Evolutionary conservation across 495 filamentous ascomycete genomes (phyloP).

Genomic region (Parachaetomium inaequale): DNA sequence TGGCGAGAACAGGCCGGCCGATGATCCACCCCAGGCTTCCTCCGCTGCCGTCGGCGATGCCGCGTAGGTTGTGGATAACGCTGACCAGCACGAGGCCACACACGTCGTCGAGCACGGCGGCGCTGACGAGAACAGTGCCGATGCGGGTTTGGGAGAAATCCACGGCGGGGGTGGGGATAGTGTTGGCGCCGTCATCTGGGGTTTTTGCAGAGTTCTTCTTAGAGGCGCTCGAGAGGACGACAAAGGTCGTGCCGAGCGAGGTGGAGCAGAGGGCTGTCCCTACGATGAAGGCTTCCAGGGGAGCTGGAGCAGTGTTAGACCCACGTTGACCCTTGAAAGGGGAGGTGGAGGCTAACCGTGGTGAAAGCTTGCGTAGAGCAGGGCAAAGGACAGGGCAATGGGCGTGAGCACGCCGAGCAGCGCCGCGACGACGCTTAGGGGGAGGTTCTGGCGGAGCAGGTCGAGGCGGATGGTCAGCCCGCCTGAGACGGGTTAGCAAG

Average conservation of each 20-base stretch:
- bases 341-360: slow-evolving; percentile 15
- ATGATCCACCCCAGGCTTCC: slow-evolving; percentile 30
- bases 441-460: slow-evolving; percentile 56
- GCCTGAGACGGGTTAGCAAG: slow-evolving; percentile 33
- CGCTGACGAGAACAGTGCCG: slow-evolving; percentile 64
- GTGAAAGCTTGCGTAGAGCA: slow-evolving; percentile 36
- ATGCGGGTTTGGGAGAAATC: slow-evolving; percentile 57
- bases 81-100: slow-evolving; percentile 77
- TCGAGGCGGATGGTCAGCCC: slow-evolving; percentile 63
- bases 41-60: slow-evolving; percentile 13
- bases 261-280: slow-evolving; percentile 76
- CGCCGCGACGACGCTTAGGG: slow-evolving; percentile 58
- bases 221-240: slow-evolving; percentile 55
- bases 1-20: slow-evolving; percentile 28
- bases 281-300: slow-evolving; percentile 66
- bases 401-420: slow-evolving; percentile 61
- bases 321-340: background rate
- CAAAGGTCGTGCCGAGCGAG: slow-evolving; percentile 74
- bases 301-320: slow-evolving; percentile 35
- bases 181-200: slow-evolving; percentile 29
- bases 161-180: slow-evolving; percentile 56
- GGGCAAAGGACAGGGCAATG: slow-evolving; percentile 64
- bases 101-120: slow-evolving; percentile 82
- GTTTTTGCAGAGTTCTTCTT: slow-evolving; percentile 32
- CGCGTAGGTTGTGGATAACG: slow-evolving; percentile 51